Base-by-base conservation (phyloP, 164 flowering plant genomes). In the Macadamia tetraphylla region DNA sequence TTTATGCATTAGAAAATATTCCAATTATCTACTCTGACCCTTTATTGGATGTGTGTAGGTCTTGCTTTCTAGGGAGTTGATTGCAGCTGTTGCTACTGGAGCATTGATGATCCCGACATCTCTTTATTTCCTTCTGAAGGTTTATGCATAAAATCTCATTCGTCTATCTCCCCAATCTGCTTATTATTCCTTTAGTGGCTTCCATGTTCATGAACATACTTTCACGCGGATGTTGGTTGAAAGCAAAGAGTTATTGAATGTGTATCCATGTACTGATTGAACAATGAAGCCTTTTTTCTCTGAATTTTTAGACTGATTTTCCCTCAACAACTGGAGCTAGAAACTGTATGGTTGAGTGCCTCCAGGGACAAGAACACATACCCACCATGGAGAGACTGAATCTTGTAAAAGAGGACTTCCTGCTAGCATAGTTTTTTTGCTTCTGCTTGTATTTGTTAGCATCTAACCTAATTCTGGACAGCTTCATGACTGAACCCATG, bases 81-180 rank as follows among this genome's bases (percentile, higher is more conserved):
- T 76, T 73, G 77, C 89, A 29, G 44, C 77, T 15, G 64, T 92
- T 76, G 96, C 94, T n/a, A 74, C 92, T 51, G 96, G 98, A 56
- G 98, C 99, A 65, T 81, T 94, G 59, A 51, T 82, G 43, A 64
- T 90, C 75, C 99, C 98, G 29, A 62, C 95, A 53, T 92, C 99
- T 11, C 68, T 88, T 40, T 94, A 94, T 82, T 90, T 90, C 72
- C 48, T 87, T 30, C 83, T 90, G 58, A 85, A 94, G 98, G 98
- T 91, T 58, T 8, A 9, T 11, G 17, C 40, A 23, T 17, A 46
- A 43, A 1, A 23, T 10, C 59, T 31, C 31, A 6, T 56, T 32
- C 13, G 23, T 58, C 29, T 58, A 10, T 58, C 29, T 29, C n/a
- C 46, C 31, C 6, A 12, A 40, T 63, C 8, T 40, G 51, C 51